Base-by-base conservation (phyloP, 2,329 filamentous ascomycete genomes). In the Pyrenochaeta sp. region DNA sequence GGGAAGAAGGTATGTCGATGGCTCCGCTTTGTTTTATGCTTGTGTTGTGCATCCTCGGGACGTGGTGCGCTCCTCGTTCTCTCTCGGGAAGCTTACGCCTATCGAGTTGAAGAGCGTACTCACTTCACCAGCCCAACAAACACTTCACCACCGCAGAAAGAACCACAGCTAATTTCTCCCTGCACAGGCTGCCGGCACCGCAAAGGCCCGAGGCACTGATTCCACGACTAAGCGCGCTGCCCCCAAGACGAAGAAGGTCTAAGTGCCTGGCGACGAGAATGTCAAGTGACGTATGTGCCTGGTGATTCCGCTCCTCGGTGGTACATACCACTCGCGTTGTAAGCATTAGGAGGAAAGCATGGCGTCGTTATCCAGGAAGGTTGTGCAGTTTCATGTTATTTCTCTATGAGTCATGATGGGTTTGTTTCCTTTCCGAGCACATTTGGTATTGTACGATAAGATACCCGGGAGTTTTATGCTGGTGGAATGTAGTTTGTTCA, bases 1-100 rank as follows among this genome's bases (percentile, higher is more conserved):
- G 64, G 41, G 10, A 67, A 68, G 51, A 65, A 66, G 58, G 63
- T 61, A 62, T 31, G 53, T 47, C 22, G 10, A 31, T 31, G n/a
- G n/a, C n/a, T n/a, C n/a, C 10, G 23, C 26, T 4, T 36, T 17
- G 14, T 24, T 9, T 19, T 26, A 15, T 13, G 18, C 26, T 23
- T n/a, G 7, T 14, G 29, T 31, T 11, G 5, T 3, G 34, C 13
- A 19, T 23, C n/a, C 17, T 9, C n/a, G n/a, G 19, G 3, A 24
- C 13, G 20, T 9, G 17, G 3, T 26, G 7, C n/a, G n/a, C n/a
- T n/a, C n/a, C n/a, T n/a, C n/a, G n/a, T n/a, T n/a, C n/a, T n/a
- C n/a, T n/a, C n/a, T n/a, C n/a, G n/a, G n/a, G n/a, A n/a, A n/a
- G n/a, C n/a, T n/a, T n/a, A n/a, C n/a, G n/a, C n/a, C n/a, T n/a